Evolutionary conservation across 352 stramenopile species (phyloP).

Genomic region (Phytopythium cucurbitacearum): DNA sequence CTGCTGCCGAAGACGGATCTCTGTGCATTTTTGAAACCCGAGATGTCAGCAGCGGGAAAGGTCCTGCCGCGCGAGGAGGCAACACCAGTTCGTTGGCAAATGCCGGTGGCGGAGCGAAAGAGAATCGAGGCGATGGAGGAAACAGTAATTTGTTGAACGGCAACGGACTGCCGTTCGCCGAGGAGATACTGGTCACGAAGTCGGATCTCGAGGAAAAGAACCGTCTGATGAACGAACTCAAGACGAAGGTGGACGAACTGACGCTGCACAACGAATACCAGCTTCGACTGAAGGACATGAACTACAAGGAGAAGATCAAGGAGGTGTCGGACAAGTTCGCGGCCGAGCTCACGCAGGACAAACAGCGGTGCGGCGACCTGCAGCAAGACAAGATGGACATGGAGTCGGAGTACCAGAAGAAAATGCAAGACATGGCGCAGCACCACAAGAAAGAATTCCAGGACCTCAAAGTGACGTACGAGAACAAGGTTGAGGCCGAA

Average conservation of each 20-base stretch:
- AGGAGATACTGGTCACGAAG: slow-evolving; percentile 94
- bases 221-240: slow-evolving; percentile 89
- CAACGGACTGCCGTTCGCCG: slow-evolving; percentile 74
- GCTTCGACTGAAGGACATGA: slow-evolving; percentile 93
- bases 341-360: slow-evolving; percentile 91
- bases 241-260: slow-evolving; percentile 93
- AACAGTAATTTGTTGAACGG: slow-evolving; percentile 37
- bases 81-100: neutral
- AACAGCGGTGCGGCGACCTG: slow-evolving; percentile 87
- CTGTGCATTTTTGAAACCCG: slow-evolving; percentile 89
- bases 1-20: slow-evolving; percentile 88
- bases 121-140: slow-evolving; percentile 14
- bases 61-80: slow-evolving; percentile 23
- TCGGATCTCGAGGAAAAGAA: slow-evolving; percentile 93
- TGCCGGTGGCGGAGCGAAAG: slow-evolving; percentile 13
- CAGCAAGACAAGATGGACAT: slow-evolving; percentile 90
- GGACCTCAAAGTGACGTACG: slow-evolving; percentile 89
- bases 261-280: slow-evolving; percentile 95
- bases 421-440: slow-evolving; percentile 87
- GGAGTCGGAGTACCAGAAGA: slow-evolving; percentile 90
- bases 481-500: slow-evolving; percentile 89
- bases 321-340: slow-evolving; percentile 93
- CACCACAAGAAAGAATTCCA: slow-evolving; percentile 87
- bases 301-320: slow-evolving; percentile 95
- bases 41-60: slow-evolving; percentile 39